These are phyloP conservation scores for Gastrolobium villosum DNA, from an alignment of 306 rosid species.

Conservation along the genomic window DNA sequence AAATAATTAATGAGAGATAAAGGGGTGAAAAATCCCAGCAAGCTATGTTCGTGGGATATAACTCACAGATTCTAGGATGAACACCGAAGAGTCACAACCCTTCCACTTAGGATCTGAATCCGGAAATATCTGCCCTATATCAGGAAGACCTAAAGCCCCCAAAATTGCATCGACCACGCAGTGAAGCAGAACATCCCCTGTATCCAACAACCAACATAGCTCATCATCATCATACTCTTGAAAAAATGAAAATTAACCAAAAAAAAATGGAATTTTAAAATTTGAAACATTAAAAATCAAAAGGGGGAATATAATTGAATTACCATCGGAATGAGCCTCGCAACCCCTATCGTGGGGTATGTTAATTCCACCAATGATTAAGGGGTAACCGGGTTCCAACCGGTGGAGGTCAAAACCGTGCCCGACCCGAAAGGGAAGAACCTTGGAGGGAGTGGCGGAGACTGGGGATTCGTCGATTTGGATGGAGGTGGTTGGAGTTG, in stretches of 20 bases:
- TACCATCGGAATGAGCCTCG: constrained; percentile 99
- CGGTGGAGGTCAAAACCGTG: constrained; percentile 98
- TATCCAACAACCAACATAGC: constrained; percentile 31
- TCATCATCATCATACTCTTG: not conserved
- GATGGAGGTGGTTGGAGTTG: constrained; percentile 58
- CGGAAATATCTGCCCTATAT: constrained; percentile 92
- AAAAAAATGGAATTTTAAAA: not conserved
- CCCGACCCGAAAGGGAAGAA: constrained; percentile 87
- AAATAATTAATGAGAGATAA: no score
- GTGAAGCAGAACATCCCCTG: constrained; percentile 96
- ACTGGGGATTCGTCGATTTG: constrained; percentile 44
- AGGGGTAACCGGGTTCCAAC: constrained; percentile 89
- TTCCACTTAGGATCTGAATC: constrained; percentile 96
- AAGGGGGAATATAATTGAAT: not conserved
- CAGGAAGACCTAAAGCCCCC: constrained; percentile 97
- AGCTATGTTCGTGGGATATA: not conserved
- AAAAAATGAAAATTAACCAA: not conserved
- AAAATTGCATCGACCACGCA: constrained; percentile 95
- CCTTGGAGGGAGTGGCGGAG: constrained; percentile 62
- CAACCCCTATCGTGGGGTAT: constrained; percentile 96
- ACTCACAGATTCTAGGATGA: constrained; percentile 92
- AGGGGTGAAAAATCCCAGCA: no score
- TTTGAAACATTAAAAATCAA: not conserved
- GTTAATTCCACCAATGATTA: constrained; percentile 92
- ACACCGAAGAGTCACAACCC: constrained; percentile 86